Base-by-base conservation (phyloP, 768 basidiomycete species). In the Leccinum disarticulatum region DNA sequence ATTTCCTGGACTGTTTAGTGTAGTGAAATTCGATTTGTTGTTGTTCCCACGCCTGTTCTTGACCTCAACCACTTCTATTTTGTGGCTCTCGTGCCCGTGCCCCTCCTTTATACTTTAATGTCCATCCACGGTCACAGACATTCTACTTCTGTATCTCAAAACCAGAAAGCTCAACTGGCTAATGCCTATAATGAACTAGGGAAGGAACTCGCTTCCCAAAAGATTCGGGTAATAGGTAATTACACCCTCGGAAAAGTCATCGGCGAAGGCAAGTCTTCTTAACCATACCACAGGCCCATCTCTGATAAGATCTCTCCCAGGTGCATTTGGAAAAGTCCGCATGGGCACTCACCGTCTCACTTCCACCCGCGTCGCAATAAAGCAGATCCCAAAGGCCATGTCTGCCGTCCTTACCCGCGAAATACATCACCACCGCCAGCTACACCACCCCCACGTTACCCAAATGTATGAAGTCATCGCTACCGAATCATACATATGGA, bases 401-500 rank as follows among this genome's bases (percentile, higher is more conserved):
- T 93, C 95, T 33, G 84, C 95, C 6, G 83, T 90, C 17, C 82
- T 99, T 43, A 99, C 97, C 28, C 86, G 96, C 64, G 96, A 99
- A 77, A 97, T 99, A 57, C 96, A 99, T 70, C 97, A 99, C 69
- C 96, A 99, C 77, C 90, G 96, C 54, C 91, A 93, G 52, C 84
- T 99, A 13, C 97, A 97, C 71, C 96, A 98, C 69, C 94, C 94
- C 0, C 87, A 97, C 71, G 85, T 99, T 68, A 92, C 94, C 14
- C 94, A 96, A 70, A 87, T 98, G 75, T 97, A 91, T 78, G 96
- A 99, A 76, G 93, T 98, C 70, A 91, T 98, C 71, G 97, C 97
- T 9, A 98, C 97, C 2, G 97, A 99, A 76, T 84, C 85, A 27
- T 84, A 86, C 64, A 95, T 99, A 70, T 98, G 95, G 94, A 93